Evolutionary conservation across 2,329 filamentous ascomycete genomes (phyloP).

Genomic region (Pezicula radicicola): DNA sequence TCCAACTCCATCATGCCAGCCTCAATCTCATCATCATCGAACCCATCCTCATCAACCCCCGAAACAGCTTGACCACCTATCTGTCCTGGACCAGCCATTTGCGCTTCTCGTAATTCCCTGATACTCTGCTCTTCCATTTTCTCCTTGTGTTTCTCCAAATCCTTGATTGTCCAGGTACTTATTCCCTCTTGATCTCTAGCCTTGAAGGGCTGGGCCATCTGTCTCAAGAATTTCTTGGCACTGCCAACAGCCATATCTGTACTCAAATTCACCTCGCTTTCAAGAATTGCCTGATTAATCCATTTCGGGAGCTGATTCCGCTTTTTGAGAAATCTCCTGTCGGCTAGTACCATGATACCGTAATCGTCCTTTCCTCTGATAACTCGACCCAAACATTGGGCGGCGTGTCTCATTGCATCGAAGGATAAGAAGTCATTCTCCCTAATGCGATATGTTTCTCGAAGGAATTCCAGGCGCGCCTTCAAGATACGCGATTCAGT

Average conservation of each 20-base stretch:
- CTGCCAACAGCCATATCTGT: conserved; percentile 92
- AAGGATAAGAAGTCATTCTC: conserved; percentile 98
- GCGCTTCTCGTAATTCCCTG: conserved; percentile 52
- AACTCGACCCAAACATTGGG: conserved; percentile 92
- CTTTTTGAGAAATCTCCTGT: conserved; percentile 92
- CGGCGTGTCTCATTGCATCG: conserved; percentile 98
- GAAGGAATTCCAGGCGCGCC: conserved; percentile 90
- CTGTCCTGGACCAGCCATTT: conserved; percentile 11
- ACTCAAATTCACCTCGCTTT: conserved; percentile 84
- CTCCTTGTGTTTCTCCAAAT: conserved; percentile 75
- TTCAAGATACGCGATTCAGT: conserved; percentile 97
- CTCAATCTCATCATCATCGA: conserved; percentile 38
- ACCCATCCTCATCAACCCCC: conserved; percentile 25
- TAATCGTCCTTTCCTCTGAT: conserved; percentile 97
- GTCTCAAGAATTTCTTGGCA: conserved; percentile 83
- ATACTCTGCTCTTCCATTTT: conserved; percentile 70
- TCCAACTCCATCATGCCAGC: conserved; percentile 50
- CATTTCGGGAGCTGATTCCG: conserved; percentile 88
- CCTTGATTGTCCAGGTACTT: conserved; percentile 82
- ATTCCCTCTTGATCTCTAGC: conserved; percentile 85
- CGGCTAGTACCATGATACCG: conserved; percentile 98
- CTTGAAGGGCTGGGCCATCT: conserved; percentile 89
- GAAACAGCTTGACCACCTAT: conserved; percentile 1
- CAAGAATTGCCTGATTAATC: conserved; percentile 86
- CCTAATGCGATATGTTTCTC: conserved; percentile 93